phyloP scores from a whole-genome alignment of 768 basidiomycete genomes.

The Candolleomyces eurysporus region DNA sequence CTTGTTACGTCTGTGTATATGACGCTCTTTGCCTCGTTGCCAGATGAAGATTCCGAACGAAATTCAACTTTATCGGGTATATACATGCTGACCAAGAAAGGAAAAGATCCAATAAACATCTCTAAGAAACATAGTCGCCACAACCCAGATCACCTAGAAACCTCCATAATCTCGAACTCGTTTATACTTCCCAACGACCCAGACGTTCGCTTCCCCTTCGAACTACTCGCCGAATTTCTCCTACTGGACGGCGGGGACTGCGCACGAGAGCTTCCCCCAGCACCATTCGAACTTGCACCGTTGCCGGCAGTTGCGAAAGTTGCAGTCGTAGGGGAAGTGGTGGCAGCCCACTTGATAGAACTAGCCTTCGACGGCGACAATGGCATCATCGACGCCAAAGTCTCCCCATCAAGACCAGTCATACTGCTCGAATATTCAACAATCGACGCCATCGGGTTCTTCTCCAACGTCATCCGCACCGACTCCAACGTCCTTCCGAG shows the following conservation, averaged over 20 bases:
- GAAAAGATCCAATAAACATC: too few species aligned
- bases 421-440: neutral
- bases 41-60: too few species aligned
- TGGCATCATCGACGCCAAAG: neutral
- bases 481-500: neutral
- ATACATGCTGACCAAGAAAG: too few species aligned
- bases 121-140: neutral
- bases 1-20: too few species aligned
- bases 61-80: too few species aligned
- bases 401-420: neutral
- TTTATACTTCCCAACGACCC: neutral
- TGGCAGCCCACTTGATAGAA: neutral
- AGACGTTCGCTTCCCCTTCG: neutral
- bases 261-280: neutral
- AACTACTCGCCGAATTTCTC: neutral
- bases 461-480: neutral
- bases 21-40: too few species aligned
- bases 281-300: neutral
- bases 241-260: neutral
- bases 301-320: too few species aligned
- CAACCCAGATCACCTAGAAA: neutral
- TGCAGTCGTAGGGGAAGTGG: neutral
- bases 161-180: neutral
- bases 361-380: neutral
- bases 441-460: neutral